Conservation (phyloP, 2,329 filamentous ascomycete genomes). For the Lasiodiplodia sp. region DNA sequence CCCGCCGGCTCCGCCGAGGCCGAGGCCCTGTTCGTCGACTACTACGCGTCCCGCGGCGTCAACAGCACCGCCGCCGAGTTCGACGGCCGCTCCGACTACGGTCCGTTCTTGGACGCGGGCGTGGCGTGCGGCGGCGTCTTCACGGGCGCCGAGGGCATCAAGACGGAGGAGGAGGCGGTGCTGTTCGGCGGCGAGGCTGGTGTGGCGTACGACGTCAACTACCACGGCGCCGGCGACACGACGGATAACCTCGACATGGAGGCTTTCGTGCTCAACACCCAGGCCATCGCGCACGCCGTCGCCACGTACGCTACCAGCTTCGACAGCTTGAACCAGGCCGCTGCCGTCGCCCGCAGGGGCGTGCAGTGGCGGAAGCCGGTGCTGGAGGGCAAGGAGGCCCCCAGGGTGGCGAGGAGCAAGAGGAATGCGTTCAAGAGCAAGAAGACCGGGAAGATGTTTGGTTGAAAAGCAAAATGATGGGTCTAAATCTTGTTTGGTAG, state of each 20-base stretch:
- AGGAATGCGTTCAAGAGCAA: slow-evolving; percentile 10
- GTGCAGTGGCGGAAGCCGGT: slow-evolving; percentile 17
- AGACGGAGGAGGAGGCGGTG: slow-evolving; percentile 70
- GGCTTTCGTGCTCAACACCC: slow-evolving; percentile 63
- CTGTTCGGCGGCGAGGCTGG: slow-evolving; percentile 76
- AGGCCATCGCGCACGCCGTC: slow-evolving; percentile 64
- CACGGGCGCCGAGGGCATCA: slow-evolving; percentile 78
- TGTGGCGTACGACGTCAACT: slow-evolving; percentile 63
- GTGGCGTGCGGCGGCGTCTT: slow-evolving; percentile 79
- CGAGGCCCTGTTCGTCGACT: slow-evolving; percentile 71
- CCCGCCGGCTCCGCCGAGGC: slow-evolving; percentile 73
- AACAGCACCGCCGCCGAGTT: slow-evolving; percentile 77
- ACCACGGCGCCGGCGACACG: slow-evolving; percentile 62
- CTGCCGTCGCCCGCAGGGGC: slow-evolving; percentile 40
- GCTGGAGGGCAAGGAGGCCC: neutral
- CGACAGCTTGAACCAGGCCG: slow-evolving; percentile 37
- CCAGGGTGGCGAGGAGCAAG: slow-evolving; percentile 1
- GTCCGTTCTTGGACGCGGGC: slow-evolving; percentile 74
- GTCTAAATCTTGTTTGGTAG: too few relatives aligned
- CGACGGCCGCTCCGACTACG: slow-evolving; percentile 81
- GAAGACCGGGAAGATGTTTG: slow-evolving; percentile 6
- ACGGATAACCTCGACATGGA: slow-evolving; percentile 61
- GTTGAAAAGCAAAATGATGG: neutral
- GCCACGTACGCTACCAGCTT: slow-evolving; percentile 45
- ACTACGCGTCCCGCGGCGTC: slow-evolving; percentile 67